Evolutionary conservation across 768 basidiomycete species (phyloP).

Genomic region (Boletus patriciae): DNA sequence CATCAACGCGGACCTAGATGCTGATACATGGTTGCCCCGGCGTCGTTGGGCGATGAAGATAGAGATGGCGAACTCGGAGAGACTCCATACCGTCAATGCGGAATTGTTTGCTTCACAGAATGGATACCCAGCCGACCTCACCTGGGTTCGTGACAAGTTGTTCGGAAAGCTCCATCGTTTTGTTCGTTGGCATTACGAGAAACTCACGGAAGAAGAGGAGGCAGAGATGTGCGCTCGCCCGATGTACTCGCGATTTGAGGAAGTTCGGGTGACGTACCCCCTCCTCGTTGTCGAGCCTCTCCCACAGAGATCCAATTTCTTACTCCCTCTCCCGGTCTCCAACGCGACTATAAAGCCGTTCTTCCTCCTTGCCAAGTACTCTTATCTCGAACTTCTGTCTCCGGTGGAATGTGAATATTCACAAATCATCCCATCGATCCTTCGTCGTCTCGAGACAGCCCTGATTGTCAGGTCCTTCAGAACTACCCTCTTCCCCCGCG

Average conservation of each 20-base stretch:
- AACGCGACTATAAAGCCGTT: constrained; percentile 24
- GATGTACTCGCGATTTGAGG: constrained; percentile 32
- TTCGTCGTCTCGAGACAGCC: constrained; percentile 57
- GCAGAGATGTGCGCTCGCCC: constrained; percentile 42
- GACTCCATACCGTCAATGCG: constrained; percentile 37
- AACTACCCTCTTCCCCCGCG: constrained; percentile 42
- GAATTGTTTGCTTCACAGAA: constrained; percentile 46
- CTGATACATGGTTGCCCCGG: constrained; percentile 47
- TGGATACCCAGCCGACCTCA: constrained; percentile 50
- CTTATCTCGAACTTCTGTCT: constrained; percentile 54
- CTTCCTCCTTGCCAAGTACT: constrained; percentile 47
- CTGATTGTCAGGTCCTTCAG: constrained; percentile 53
- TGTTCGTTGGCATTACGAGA: constrained; percentile 55
- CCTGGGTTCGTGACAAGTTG: constrained; percentile 47
- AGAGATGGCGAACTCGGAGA: constrained; percentile 10
- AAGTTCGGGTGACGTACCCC: constrained; percentile 54
- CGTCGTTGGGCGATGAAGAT: constrained; percentile 45
- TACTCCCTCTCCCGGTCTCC: constrained; percentile 44
- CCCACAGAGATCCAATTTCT: constrained; percentile 59
- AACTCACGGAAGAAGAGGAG: constrained; percentile 44
- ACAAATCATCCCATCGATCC: constrained; percentile 61
- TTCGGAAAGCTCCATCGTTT: constrained; percentile 53
- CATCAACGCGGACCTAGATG: constrained; percentile 29
- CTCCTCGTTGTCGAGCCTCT: constrained; percentile 56
- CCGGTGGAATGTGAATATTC: constrained; percentile 53